Conservation (phyloP, 164 flowering plant species). For the Kalanchoe fedtschenkoi region DNA sequence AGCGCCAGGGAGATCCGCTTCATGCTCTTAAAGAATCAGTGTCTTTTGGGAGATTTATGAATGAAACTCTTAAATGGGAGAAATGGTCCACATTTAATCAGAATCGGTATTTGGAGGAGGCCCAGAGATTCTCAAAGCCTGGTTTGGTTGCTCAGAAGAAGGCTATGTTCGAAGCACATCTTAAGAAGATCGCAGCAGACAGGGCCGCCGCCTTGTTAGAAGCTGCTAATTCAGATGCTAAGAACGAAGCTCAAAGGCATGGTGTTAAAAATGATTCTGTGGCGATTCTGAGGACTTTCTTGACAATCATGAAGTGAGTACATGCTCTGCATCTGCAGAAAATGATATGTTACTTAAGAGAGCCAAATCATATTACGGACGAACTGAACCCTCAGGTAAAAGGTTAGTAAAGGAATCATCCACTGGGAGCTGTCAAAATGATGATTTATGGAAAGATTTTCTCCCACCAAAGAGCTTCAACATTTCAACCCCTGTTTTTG, state of each 20-base stretch:
- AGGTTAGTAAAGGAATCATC: slow-evolving; percentile 14
- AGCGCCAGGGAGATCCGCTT: slow-evolving; percentile 52
- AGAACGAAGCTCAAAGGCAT: slow-evolving; percentile 9
- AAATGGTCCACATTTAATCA: slow-evolving; percentile 74
- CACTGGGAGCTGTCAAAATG: slow-evolving; percentile 9
- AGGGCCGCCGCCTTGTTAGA: slow-evolving; percentile 34
- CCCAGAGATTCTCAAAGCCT: slow-evolving; percentile 52
- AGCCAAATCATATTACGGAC: slow-evolving; percentile 7
- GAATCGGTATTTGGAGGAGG: slow-evolving; percentile 76
- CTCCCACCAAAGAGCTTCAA: slow-evolving; percentile 20
- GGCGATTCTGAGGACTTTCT: slow-evolving; percentile 61
- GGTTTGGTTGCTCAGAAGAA: slow-evolving; percentile 82
- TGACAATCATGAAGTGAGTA: slow-evolving; percentile 10
- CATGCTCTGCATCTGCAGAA: slow-evolving; percentile 13
- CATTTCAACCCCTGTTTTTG: slow-evolving; percentile 65
- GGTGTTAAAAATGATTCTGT: slow-evolving; percentile 45
- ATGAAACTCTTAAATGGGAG: slow-evolving; percentile 71
- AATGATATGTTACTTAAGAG: slow-evolving; percentile 7
- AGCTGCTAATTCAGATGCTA: slow-evolving; percentile 20
- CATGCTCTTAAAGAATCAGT: slow-evolving; percentile 47
- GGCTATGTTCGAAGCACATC: slow-evolving; percentile 82
- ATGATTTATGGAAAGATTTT: slow-evolving; percentile 61
- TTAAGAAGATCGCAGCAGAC: slow-evolving; percentile 49
- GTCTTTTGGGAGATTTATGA: slow-evolving; percentile 69
- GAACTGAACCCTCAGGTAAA: slow-evolving; percentile 5